These are phyloP conservation scores for Calonectria montana DNA, from an alignment of 2,329 filamentous ascomycete species.

Conservation along the genomic window DNA sequence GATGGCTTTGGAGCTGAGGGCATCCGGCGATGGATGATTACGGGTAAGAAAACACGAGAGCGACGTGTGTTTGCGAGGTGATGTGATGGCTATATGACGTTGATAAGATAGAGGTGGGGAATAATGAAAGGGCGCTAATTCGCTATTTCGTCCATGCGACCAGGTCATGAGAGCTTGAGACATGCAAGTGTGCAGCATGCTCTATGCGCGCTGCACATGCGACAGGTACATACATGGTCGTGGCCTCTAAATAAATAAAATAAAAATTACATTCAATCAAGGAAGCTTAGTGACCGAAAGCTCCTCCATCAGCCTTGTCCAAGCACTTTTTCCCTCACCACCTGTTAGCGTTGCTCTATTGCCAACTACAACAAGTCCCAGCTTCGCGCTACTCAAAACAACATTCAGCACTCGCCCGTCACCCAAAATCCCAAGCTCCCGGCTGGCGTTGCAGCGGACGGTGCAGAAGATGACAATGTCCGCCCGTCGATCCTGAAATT, in stretches of 20 bases:
- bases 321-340: constrained; percentile 1
- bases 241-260: background rate
- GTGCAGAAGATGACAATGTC: constrained; percentile 57
- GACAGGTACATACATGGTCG: background rate
- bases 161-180: background rate
- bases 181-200: background rate
- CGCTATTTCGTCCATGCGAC: background rate
- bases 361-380: constrained; percentile 49
- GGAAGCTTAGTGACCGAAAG: background rate
- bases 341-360: constrained; percentile 42
- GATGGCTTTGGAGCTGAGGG: background rate
- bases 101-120: constrained; percentile 2
- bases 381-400: constrained; percentile 51
- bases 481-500: constrained; percentile 56
- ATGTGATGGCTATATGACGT: constrained; percentile 2
- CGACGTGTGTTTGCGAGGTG: background rate
- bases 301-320: constrained; percentile 9
- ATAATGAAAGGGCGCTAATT: background rate
- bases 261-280: background rate
- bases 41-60: background rate
- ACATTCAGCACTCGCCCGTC: constrained; percentile 55
- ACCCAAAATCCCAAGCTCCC: constrained; percentile 54
- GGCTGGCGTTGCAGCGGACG: constrained; percentile 53
- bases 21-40: background rate
- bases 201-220: background rate